Base-by-base conservation (phyloP, 108 stramenopile genomes). In the Cylindrotheca fusiformis region DNA sequence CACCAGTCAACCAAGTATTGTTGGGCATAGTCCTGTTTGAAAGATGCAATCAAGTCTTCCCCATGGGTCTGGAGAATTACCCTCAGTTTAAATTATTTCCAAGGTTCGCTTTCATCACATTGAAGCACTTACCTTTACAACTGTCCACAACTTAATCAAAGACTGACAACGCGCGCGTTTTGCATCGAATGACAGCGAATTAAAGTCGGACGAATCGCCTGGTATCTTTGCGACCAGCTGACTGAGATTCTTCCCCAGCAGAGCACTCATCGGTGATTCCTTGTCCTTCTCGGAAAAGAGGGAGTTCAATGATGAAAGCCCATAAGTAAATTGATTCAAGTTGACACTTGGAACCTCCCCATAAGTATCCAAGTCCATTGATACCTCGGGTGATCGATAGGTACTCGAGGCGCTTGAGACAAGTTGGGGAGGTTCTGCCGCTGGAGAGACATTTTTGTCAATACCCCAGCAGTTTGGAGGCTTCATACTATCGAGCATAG, bases 391-490 rank as follows among this genome's bases (percentile, higher is more conserved):
- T n/a, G n/a, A n/a, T n/a, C n/a, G n/a, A n/a, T n/a, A n/a, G n/a
- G n/a, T n/a, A n/a, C n/a, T n/a, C n/a, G n/a, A n/a, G n/a, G n/a
- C n/a, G n/a, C n/a, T n/a, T n/a, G n/a, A n/a, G n/a, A n/a, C n/a
- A n/a, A n/a, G n/a, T n/a, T n/a, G n/a, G n/a, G n/a, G n/a, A n/a
- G n/a, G n/a, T n/a, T n/a, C n/a, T n/a, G n/a, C n/a, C n/a, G n/a
- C n/a, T n/a, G n/a, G n/a, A n/a, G n/a, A n/a, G n/a, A n/a, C n/a
- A n/a, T n/a, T n/a, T n/a, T n/a, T n/a, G n/a, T n/a, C 44, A 54
- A n/a, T 31, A 5, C 80, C 87, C 63, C 83, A 88, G 45, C 86
- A 88, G 4, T 49, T 33, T 20, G 89, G 93, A n/a, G 88, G 93
- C 51, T 79, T 74, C 85, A 94, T 85, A 14, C 80, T 45, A 20